Evolutionary conservation across 2,329 filamentous ascomycete species (phyloP), one percentile per base, ranked within the genome.

Genomic region (Didymosphaeria variabile): DNA sequence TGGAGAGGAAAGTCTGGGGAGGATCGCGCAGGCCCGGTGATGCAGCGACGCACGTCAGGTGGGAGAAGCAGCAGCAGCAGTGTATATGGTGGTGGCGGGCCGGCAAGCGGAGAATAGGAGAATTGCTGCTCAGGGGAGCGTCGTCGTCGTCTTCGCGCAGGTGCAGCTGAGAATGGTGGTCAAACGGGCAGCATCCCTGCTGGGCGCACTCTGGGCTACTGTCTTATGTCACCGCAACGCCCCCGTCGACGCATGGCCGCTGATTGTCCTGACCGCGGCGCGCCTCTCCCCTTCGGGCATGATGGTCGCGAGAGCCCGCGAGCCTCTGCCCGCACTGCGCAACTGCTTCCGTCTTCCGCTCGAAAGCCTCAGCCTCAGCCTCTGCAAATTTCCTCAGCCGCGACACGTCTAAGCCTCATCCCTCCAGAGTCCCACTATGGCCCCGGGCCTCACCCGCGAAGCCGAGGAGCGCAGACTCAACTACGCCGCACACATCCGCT

Each of bases 401-500:
- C 23, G 15, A 19, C 34, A 23, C 9, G 50, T 42, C 50, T 53
- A 53, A 53, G 50, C 50, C 50, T 7, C 50, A 31, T 53, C 23
- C 19, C 49, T 38, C 10, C 9, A 15, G 10, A 23, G 49, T 38
- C 36, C 36, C 50, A 53, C 49, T 52, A 73, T 74, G 70, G 62
- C 67, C 47, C 54, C 66, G 44, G 57, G 56, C 44, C 54, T 58
- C 47, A 36, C 63, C 29, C 54, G 58, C 61, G 55, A 56, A 23
- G 59, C 51, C 57, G 62, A 64, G 15, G 69, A 75, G 49, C 64
- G 67, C 38, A 66, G 57, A 7, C 67, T 80, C 58, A 77, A 79
- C 70, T 74, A 75, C 62, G 61, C 74, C 36, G 73, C 70, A 59
- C 95, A 99, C 77, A 83, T 95, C 75, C 92, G 91, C 75, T 99